phyloP scores from a whole-genome alignment of 306 rosid species.

The Albizia julibrissin region DNA sequence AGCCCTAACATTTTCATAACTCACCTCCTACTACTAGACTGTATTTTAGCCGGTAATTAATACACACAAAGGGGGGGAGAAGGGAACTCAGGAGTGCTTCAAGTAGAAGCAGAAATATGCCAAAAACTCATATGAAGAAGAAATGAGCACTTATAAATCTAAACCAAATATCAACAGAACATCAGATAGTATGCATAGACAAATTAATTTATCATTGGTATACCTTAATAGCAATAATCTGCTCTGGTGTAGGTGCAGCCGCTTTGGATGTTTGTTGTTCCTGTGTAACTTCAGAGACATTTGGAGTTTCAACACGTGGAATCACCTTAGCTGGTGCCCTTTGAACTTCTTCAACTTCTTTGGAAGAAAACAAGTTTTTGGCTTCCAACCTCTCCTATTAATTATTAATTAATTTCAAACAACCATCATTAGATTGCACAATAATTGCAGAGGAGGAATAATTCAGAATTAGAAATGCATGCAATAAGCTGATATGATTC shows the following conservation, averaged over 20 bases:
- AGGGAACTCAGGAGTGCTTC: neutral
- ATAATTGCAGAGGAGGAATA: neutral
- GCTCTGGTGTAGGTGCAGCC: slow-evolving; percentile 87
- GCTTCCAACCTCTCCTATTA: slow-evolving; percentile 90
- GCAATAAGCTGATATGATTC: neutral
- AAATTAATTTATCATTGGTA: neutral
- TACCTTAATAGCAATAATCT: slow-evolving; percentile 94
- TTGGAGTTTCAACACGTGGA: slow-evolving; percentile 54
- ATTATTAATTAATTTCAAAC: slow-evolving; percentile 27
- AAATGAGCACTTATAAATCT: neutral
- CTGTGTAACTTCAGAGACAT: slow-evolving; percentile 54
- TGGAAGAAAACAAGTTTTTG: slow-evolving; percentile 62
- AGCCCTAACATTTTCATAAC: neutral
- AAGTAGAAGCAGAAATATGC: neutral
- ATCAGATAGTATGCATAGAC: neutral
- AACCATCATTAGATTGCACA: slow-evolving; percentile 23
- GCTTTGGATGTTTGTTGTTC: slow-evolving; percentile 63
- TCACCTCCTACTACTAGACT: neutral
- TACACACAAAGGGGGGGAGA: neutral
- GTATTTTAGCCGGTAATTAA: neutral
- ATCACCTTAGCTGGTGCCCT: slow-evolving; percentile 46
- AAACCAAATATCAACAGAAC: neutral
- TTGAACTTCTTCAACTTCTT: slow-evolving; percentile 70
- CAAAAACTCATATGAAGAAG: neutral
- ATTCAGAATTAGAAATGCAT: neutral